Base-by-base conservation (phyloP, 2,329 filamentous ascomycete genomes). In the Metarhizium humberi region DNA sequence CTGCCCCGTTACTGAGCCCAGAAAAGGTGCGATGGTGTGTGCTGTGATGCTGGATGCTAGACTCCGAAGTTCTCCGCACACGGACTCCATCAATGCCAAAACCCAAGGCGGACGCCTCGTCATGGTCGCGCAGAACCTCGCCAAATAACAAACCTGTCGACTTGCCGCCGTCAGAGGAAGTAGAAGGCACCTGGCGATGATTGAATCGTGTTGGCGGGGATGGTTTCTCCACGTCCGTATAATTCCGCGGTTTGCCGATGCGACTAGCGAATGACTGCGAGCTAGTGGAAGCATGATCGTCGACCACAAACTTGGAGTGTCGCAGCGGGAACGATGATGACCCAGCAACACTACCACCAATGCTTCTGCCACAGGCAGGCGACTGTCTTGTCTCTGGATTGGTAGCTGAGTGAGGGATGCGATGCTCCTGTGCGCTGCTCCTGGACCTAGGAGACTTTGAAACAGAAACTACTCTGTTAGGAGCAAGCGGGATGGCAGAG, bases 51-150 rank as follows among this genome's bases (percentile, higher is more conserved):
- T 79, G 76, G 60, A 87, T 70, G 65, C 78, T 84, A n/a, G 87
- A 85, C 64, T 92, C 88, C 47, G 87, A 89, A 25, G 85, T 85
- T 68, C 86, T 79, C 59, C 86, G 76, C 57, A 76, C 74, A 52
- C 78, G 73, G 51, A 73, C 64, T 51, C 61, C 64, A 57, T 79
- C 74, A 59, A 87, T 87, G 52, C 85, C 85, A 71, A 82, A 84
- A 5, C 82, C 84, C 52, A 76, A 73, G 51, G 78, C 72, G 20
- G 75, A 69, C 30, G 75, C 65, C 60, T 80, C 75, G 62, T 75
- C 76, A 61, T 82, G 77, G 42, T 82, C 75, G n/a, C 82, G 78
- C 32, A 84, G 72, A 61, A 92, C 79, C 69, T 92, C 89, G 42
- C 88, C 88, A 71, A 92, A 92, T 20, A 92, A 72, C 40, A 88